Evolutionary conservation across 2,329 filamentous ascomycete genomes (phyloP).

Genomic region (Metarhizium sp.): DNA sequence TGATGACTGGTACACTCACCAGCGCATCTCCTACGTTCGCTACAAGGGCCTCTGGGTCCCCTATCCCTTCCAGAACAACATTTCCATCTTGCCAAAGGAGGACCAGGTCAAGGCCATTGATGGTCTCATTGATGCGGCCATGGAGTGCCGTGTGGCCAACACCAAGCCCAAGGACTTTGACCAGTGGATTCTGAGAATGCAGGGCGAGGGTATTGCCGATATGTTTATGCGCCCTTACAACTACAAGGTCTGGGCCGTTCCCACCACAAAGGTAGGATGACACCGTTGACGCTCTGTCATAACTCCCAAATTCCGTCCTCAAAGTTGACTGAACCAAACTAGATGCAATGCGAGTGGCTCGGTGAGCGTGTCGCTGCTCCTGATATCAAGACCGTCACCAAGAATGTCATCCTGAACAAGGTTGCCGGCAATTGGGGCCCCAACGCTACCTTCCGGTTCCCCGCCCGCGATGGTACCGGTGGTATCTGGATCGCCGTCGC

Average conservation of each 20-base stretch:
- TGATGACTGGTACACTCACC: constrained; percentile 94
- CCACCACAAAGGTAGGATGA: constrained; percentile 75
- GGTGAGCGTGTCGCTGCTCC: constrained; percentile 97
- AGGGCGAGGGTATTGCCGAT: constrained; percentile 81
- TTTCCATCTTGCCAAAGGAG: constrained; percentile 94
- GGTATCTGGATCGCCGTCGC: constrained; percentile 98
- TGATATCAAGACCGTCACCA: constrained; percentile 85
- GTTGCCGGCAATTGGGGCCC: constrained; percentile 96
- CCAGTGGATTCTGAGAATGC: constrained; percentile 94
- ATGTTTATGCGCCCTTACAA: constrained; percentile 99
- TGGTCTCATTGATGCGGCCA: constrained; percentile 87
- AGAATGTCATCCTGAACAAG: constrained; percentile 94
- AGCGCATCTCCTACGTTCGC: constrained; percentile 97
- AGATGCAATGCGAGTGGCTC: constrained; percentile 99
- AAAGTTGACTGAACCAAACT: neutral
- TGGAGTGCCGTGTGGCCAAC: constrained; percentile 77
- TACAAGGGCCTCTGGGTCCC: constrained; percentile 96
- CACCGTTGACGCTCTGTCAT: neutral
- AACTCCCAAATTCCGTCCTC: neutral
- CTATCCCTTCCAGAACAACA: constrained; percentile 99
- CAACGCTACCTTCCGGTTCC: constrained; percentile 97
- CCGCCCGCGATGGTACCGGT: constrained; percentile 87
- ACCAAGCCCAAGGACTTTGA: constrained; percentile 96
- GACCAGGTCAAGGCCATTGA: constrained; percentile 93
- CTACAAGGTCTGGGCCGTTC: constrained; percentile 99